phyloP scores from a whole-genome alignment of 345 rosid genomes.

The Bruguiera parviflora region DNA sequence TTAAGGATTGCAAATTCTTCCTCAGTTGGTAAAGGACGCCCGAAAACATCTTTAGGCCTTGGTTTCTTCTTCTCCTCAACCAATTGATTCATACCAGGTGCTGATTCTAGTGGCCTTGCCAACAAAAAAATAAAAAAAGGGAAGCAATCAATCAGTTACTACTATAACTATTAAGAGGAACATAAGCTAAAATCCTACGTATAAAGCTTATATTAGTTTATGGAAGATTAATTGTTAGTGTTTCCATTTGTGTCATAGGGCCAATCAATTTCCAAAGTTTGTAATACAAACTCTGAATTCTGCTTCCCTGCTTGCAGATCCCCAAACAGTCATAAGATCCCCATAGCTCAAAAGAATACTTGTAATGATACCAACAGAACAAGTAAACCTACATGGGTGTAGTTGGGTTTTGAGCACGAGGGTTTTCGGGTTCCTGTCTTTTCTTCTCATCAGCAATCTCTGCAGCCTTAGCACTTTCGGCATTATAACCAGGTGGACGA shows the following conservation, averaged over 20 bases:
- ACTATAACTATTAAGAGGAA: too few species aligned
- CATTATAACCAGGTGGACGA: constrained; percentile 92
- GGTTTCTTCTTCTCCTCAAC: constrained; percentile 66
- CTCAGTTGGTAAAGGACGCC: constrained; percentile 92
- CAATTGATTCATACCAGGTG: constrained; percentile 20
- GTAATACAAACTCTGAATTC: too few species aligned
- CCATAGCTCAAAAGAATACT: not conserved
- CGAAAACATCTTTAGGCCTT: constrained; percentile 92
- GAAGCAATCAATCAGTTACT: not conserved
- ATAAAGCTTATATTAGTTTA: too few species aligned
- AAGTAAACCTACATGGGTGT: constrained; percentile 37
- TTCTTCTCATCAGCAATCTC: constrained; percentile 62
- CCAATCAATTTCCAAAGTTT: too few species aligned
- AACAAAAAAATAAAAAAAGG: constrained; percentile 4
- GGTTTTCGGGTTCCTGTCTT: constrained; percentile 30
- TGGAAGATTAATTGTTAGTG: too few species aligned
- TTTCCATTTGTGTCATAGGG: too few species aligned
- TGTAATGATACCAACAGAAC: not conserved
- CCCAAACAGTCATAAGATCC: too few species aligned
- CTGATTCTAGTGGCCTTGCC: constrained; percentile 34
- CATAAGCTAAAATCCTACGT: too few species aligned
- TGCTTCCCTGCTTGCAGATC: too few species aligned
- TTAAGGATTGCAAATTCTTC: constrained; percentile 81
- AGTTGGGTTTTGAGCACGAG: constrained; percentile 27
- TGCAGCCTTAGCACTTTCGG: constrained; percentile 97